Evolutionary conservation across 345 rosid genomes (phyloP).

Genomic region (Eucalyptus decipiens): DNA sequence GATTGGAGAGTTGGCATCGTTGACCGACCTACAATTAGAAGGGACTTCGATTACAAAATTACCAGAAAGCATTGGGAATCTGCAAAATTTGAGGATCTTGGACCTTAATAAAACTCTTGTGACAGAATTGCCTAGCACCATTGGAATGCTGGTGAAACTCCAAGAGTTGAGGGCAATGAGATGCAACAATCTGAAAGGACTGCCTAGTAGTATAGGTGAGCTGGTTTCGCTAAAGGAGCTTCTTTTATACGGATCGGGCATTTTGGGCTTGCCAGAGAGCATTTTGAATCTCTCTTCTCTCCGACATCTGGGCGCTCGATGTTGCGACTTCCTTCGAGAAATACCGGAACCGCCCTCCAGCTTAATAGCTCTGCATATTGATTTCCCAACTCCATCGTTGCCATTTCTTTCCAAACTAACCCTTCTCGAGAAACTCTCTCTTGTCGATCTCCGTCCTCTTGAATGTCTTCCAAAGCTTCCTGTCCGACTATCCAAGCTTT

Average conservation of each 20-base stretch:
- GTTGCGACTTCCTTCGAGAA: background rate
- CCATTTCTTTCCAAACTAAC: background rate
- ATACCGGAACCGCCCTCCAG: background rate
- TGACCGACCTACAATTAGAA: background rate
- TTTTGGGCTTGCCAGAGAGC: background rate
- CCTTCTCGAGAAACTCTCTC: background rate
- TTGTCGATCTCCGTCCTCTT: background rate
- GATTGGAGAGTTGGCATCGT: background rate
- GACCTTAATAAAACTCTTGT: background rate
- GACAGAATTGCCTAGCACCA: background rate
- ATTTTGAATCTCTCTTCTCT: background rate
- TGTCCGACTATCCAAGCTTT: background rate
- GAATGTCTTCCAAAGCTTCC: background rate
- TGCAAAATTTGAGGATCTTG: background rate
- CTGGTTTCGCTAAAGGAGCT: background rate
- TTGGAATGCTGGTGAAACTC: background rate
- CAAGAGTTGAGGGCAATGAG: background rate
- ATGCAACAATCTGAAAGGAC: background rate
- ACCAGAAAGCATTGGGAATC: background rate
- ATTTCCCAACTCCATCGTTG: background rate
- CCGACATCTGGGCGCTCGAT: fast-evolving
- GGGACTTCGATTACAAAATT: background rate
- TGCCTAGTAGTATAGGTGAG: background rate
- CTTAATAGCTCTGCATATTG: background rate
- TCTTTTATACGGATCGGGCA: background rate